Evolutionary conservation across 805 yeast species (phyloP).

Genomic region (Maudiozyma pseudohumilis): DNA sequence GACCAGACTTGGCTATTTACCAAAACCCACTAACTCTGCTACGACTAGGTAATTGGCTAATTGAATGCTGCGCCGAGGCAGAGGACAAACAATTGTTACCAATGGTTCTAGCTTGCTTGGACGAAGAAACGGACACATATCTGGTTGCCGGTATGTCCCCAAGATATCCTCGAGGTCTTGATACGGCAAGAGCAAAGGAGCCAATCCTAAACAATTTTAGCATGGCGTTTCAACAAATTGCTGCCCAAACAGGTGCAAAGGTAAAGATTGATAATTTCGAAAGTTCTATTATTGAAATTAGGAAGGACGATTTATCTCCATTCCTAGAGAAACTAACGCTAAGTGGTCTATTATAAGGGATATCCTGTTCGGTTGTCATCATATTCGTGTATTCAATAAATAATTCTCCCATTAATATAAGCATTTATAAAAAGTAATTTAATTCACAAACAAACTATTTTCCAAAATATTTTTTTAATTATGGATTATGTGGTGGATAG

Average conservation of each 20-base stretch:
- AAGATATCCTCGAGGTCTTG: slow-evolving; percentile 50
- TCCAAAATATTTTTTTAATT: too few species aligned
- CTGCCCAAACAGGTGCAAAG: slow-evolving; percentile 74
- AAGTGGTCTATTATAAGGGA: slow-evolving; percentile 45
- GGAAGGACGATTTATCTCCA: slow-evolving; percentile 78
- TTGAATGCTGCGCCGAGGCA: slow-evolving; percentile 79
- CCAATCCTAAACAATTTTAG: slow-evolving; percentile 73
- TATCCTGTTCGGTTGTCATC: too few species aligned
- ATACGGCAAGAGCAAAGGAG: slow-evolving; percentile 25
- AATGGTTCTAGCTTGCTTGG: slow-evolving; percentile 74
- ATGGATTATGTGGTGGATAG: too few species aligned
- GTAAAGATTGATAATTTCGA: slow-evolving; percentile 92
- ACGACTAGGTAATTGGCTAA: slow-evolving; percentile 81
- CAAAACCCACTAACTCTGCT: slow-evolving; percentile 78
- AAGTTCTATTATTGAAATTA: slow-evolving; percentile 81
- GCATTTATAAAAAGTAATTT: background rate
- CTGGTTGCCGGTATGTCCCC: slow-evolving; percentile 87
- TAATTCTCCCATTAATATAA: too few species aligned
- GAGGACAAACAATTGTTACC: slow-evolving; percentile 60
- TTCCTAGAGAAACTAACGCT: slow-evolving; percentile 76
- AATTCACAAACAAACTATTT: too few species aligned
- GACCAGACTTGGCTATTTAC: slow-evolving; percentile 69
- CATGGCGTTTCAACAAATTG: slow-evolving; percentile 82
- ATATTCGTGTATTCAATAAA: background rate
- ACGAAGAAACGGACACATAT: slow-evolving; percentile 63